Evolutionary conservation across 257 asterid species (phyloP), one percentile per base, ranked within the genome.

Genomic region (Asclepias syriaca): DNA sequence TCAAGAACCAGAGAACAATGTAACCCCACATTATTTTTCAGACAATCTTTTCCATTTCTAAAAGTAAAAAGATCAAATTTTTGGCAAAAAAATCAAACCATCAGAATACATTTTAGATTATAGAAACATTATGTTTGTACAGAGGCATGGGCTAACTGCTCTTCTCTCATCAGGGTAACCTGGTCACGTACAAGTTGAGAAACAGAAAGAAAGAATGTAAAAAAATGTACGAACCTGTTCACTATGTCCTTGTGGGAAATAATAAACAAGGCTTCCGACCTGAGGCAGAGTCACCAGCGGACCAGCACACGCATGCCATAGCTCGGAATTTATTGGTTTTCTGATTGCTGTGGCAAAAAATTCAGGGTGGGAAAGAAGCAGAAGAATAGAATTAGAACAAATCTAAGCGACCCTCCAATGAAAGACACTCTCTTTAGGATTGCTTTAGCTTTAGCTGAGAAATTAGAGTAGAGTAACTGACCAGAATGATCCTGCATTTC

Each of bases 261-360:
- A 91, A 65, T 85, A 91, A 51, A 91, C 96, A 54, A 91, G 96
- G 81, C 96, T 87, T 77, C 97, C 97, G 74, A 91, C 86, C 70
- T 87, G 97, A 82, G 97, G 97, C 85, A 89, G 80, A 39, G 84
- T 86, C 43, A 87, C 97, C 78, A 91, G 78, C 63, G 97, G 97
- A 29, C 97, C 97, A 77, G 95, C 97, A 71, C 97, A 91, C 9
- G 97, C 96, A 71, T 91, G 97, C 97, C 97, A 91, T 32, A 91
- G 70, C 92, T 91, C 97, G 2, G 96, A 91, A 75, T 77, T 89
- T 53, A 91, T 85, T 43, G 78, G 77, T 77, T 91, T 87, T 79
- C 77, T 87, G 13, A 74, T 76, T 55, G 86, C 97, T 88, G 54
- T 70, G 39, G 59, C 15, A 70, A 43, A 70, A 43, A 8, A 72